Conservation (phyloP, 1,284 basidiomycete genomes). For the Tremellales sp. region DNA sequence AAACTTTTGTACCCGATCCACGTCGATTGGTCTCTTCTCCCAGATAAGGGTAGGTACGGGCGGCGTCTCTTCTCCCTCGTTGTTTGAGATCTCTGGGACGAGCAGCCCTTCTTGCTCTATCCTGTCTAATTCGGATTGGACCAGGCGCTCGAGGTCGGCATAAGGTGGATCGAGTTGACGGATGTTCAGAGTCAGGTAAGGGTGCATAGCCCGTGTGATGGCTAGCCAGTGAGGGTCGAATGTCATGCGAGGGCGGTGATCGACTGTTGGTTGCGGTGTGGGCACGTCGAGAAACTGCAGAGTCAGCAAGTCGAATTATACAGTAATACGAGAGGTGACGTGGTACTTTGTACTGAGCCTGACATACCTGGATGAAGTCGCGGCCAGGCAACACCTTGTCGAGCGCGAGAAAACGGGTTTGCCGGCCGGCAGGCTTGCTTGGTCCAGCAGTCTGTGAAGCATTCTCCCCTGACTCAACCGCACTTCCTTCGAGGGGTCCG, state of each 20-base stretch:
- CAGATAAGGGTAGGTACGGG: constrained; percentile 32
- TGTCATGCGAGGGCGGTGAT: constrained; percentile 50
- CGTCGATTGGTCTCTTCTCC: constrained; percentile 40
- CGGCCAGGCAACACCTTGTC: constrained; percentile 84
- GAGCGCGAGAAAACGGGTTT: constrained; percentile 81
- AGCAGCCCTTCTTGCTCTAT: constrained; percentile 51
- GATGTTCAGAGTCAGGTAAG: constrained; percentile 61
- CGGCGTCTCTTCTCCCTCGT: constrained; percentile 43
- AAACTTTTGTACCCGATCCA: constrained; percentile 68
- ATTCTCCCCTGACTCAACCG: constrained; percentile 2
- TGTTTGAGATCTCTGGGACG: constrained; percentile 13
- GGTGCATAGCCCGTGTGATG: constrained; percentile 79
- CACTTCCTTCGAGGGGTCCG: background rate
- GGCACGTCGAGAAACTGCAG: constrained; percentile 68
- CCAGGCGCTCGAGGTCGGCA: constrained; percentile 55
- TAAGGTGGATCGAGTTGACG: constrained; percentile 60
- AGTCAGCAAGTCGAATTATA: background rate
- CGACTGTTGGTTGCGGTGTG: constrained; percentile 22
- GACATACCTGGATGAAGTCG: constrained; percentile 75
- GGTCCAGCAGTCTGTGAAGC: background rate
- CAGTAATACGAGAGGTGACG: background rate
- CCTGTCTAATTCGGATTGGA: constrained; percentile 64
- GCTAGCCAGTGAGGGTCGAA: constrained; percentile 93
- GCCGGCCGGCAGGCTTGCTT: background rate
- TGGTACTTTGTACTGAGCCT: background rate